Percentiles rank a stretch among this genome's conserved stretches.
Conservation (phyloP, 495 filamentous ascomycete species). For the Durotheca rogersii region DNA sequence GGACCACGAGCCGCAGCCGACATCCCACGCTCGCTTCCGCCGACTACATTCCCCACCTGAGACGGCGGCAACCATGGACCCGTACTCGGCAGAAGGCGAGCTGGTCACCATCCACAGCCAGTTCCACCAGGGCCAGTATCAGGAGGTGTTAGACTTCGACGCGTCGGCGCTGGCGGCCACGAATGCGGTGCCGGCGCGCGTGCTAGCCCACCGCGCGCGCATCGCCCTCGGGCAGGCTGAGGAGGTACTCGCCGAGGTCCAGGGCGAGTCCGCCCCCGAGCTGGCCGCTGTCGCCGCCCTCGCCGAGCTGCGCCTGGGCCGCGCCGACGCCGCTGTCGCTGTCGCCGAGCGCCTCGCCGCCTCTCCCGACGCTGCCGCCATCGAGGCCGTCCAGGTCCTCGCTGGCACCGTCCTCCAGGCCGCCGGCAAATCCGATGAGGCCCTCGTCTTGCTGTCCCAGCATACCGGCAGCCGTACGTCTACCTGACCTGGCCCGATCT, state of each 20-base stretch:
- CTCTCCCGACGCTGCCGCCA: conserved; percentile 74
- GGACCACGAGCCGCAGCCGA: no score
- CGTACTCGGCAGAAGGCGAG: conserved; percentile 93
- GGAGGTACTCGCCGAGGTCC: conserved; percentile 66
- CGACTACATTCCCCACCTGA: not conserved
- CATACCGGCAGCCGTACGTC: conserved; percentile 86
- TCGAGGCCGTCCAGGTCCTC: conserved; percentile 77
- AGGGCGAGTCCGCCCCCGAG: conserved; percentile 68
- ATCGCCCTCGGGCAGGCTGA: conserved; percentile 77
- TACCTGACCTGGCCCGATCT: not conserved
- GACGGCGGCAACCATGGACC: conserved; percentile 68
- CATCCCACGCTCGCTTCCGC: no score
- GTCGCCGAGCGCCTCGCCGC: conserved; percentile 65
- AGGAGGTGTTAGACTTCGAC: conserved; percentile 77
- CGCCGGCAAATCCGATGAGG: conserved; percentile 78
- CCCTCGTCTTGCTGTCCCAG: conserved; percentile 70
- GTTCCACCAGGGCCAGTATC: conserved; percentile 92
- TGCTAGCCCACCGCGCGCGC: conserved; percentile 77
- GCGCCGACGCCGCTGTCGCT: conserved; percentile 60
- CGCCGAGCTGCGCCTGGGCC: conserved; percentile 65
- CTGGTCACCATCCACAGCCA: conserved; percentile 92
- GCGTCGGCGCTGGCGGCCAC: conserved; percentile 69
- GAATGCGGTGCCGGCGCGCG: conserved; percentile 74
- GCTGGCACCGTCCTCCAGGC: conserved; percentile 75
- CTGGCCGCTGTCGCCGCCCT: conserved; percentile 75